Conservation (phyloP, 108 stramenopile genomes). For the Schizochytrium sp. region DNA sequence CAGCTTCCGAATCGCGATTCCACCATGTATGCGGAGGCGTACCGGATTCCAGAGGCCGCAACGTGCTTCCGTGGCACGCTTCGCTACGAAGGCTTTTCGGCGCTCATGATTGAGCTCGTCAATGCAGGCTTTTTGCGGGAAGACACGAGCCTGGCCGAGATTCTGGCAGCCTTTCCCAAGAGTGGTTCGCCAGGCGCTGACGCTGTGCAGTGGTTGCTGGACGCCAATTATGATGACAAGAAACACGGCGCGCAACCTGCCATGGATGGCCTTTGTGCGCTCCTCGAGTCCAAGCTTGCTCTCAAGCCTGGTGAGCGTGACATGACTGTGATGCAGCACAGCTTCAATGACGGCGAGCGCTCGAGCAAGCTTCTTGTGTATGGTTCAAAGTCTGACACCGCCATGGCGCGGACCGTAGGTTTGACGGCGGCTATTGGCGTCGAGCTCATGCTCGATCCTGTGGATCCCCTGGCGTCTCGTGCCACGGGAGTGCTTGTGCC, state of each 20-base stretch:
- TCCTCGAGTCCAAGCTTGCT: not conserved
- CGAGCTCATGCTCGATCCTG: conserved; percentile 28
- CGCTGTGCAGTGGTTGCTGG: not conserved
- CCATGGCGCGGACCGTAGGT: conserved; percentile 37
- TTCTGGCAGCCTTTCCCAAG: not conserved
- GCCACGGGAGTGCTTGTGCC: not conserved
- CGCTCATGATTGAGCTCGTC: conserved; percentile 32
- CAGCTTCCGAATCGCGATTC: conserved; percentile 71
- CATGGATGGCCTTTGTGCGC: conserved; percentile 9
- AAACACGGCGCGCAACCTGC: not conserved
- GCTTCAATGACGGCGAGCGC: not conserved
- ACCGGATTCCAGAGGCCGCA: conserved; percentile 56
- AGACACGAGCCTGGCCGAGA: not conserved
- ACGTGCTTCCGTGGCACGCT: conserved; percentile 71
- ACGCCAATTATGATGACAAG: not conserved
- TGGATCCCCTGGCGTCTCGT: not conserved
- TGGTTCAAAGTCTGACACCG: conserved; percentile 24
- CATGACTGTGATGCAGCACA: conserved; percentile 23
- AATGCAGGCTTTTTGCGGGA: not conserved
- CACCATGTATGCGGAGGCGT: conserved; percentile 53
- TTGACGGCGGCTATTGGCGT: conserved; percentile 28
- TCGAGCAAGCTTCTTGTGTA: not conserved
- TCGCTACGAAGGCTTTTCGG: conserved; percentile 63
- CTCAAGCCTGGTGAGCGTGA: conserved; percentile 24
- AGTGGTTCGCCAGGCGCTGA: not conserved